phyloP scores from a whole-genome alignment of 2,329 filamentous ascomycete species.

The Falciphora oryzae region DNA sequence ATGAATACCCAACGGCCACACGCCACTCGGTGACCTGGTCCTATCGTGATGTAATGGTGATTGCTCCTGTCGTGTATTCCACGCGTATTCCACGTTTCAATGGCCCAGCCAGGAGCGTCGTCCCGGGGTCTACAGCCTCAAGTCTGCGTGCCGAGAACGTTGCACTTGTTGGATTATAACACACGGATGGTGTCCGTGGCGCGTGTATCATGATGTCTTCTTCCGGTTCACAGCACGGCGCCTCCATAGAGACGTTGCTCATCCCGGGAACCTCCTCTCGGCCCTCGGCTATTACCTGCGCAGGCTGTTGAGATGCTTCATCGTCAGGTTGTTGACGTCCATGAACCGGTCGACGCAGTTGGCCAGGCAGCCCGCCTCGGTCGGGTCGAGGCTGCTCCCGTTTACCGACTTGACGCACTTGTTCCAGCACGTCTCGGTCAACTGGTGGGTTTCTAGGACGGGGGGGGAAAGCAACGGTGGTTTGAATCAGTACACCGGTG shows the following conservation, averaged over 20 bases:
- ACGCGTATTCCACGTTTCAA: too few species aligned
- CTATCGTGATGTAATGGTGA: neutral
- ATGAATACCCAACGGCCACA: neutral
- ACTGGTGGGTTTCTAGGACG: constrained; percentile 44
- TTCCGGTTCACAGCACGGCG: too few species aligned
- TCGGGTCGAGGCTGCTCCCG: constrained; percentile 64
- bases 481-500: neutral
- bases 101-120: too few species aligned
- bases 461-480: neutral
- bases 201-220: too few species aligned
- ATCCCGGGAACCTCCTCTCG: neutral
- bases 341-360: constrained; percentile 95
- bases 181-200: neutral
- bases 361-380: constrained; percentile 76
- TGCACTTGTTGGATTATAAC: neutral
- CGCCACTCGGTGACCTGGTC: too few species aligned
- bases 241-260: too few species aligned
- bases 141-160: neutral
- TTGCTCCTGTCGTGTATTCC: too few species aligned
- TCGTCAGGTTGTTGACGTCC: constrained; percentile 79
- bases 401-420: constrained; percentile 83
- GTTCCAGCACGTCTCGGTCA: constrained; percentile 80
- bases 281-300: constrained; percentile 20
- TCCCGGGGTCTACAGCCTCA: neutral
- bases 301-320: constrained; percentile 72